Conservation (phyloP, 2,329 filamentous ascomycete species). For the Hirsutella minnesotensis region DNA sequence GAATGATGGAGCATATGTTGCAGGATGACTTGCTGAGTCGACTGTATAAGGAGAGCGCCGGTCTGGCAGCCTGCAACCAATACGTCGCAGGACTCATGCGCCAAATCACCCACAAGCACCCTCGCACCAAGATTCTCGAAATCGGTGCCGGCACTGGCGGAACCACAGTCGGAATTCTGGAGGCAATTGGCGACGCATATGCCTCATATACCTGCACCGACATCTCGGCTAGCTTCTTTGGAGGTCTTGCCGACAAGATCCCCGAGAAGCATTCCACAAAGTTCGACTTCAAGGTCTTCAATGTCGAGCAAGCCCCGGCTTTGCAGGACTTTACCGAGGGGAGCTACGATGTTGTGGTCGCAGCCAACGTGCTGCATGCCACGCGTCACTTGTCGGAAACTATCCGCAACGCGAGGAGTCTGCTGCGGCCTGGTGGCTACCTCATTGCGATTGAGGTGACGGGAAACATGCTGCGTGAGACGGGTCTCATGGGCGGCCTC, state of each 20-base stretch:
- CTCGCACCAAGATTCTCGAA: conserved; percentile 27
- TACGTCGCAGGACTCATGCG: conserved; percentile 12
- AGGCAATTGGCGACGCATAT: conserved; percentile 16
- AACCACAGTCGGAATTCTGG: conserved; percentile 24
- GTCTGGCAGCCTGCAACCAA: neutral
- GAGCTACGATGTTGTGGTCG: conserved; percentile 25
- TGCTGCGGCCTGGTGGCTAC: conserved; percentile 1
- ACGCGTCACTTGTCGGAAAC: conserved; percentile 15
- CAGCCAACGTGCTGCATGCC: conserved; percentile 25
- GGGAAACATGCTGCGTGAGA: neutral
- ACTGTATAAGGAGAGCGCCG: conserved; percentile 15
- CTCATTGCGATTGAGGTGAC: conserved; percentile 1
- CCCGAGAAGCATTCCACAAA: conserved; percentile 15
- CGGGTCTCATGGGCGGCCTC: neutral
- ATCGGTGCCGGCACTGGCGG: conserved; percentile 31
- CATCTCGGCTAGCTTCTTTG: conserved; percentile 28
- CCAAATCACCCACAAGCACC: conserved; percentile 24
- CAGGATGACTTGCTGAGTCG: conserved; percentile 18
- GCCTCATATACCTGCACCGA: conserved; percentile 32
- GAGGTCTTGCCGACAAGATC: neutral
- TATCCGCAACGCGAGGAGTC: conserved; percentile 4
- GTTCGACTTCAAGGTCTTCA: conserved; percentile 13
- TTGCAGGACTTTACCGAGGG: conserved; percentile 18
- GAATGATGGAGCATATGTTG: conserved; percentile 18
- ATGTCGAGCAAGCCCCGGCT: conserved; percentile 12